Conservation (phyloP, 805 yeast genomes). For the Kodamaea laetipori region DNA sequence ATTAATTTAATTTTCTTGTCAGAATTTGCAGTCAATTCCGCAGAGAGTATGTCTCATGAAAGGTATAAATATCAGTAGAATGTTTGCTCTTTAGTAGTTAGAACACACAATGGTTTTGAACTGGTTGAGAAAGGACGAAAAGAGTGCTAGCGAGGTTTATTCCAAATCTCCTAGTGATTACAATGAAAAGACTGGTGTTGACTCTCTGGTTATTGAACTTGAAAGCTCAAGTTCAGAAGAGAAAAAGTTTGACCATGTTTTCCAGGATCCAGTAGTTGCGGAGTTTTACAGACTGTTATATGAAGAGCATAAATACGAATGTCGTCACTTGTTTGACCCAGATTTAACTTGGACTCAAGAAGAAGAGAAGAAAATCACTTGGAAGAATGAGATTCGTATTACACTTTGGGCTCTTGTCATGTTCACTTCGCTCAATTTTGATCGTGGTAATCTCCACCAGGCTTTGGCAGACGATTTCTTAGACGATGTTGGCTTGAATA, state of each 20-base stretch:
- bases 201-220: constrained; percentile 1
- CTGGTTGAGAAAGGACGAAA: constrained; percentile 2
- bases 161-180: not conserved
- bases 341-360: constrained; percentile 38
- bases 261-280: constrained; percentile 47
- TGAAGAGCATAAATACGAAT: constrained; percentile 54
- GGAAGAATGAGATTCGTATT: constrained; percentile 27
- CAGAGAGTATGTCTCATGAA: not conserved
- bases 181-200: constrained; percentile 1
- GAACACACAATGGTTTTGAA: not conserved
- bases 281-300: constrained; percentile 48
- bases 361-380: constrained; percentile 23
- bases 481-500: constrained; percentile 23
- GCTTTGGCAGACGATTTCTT: constrained; percentile 28
- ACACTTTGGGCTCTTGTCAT: constrained; percentile 26
- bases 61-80: constrained; percentile 2
- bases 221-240: constrained; percentile 9
- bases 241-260: constrained; percentile 13
- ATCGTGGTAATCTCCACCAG: constrained; percentile 27
- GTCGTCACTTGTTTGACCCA: constrained; percentile 59
- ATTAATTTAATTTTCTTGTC: constrained; percentile 3
- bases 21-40: not conserved
- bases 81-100: not conserved
- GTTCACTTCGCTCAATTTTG: constrained; percentile 28
- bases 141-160: not conserved